phyloP scores from a whole-genome alignment of 495 filamentous ascomycete species.

The Podospora appendiculata region DNA sequence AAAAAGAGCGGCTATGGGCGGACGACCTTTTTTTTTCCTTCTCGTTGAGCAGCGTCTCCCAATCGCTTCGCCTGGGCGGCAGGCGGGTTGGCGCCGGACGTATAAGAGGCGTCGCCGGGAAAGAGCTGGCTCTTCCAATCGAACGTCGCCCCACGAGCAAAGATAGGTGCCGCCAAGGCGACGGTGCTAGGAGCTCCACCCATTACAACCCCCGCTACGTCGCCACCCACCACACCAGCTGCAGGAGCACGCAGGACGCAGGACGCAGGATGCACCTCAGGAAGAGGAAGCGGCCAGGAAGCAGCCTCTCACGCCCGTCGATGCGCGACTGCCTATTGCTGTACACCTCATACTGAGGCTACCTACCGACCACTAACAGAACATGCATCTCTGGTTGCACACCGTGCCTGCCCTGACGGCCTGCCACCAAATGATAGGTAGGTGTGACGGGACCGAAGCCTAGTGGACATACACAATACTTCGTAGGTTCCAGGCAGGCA shows the following conservation, averaged over 20 bases:
- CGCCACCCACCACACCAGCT: neutral
- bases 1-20: too few relatives aligned
- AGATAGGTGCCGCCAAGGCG: slow-evolving; percentile 14
- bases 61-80: slow-evolving; percentile 1
- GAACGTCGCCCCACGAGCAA: neutral
- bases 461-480: too few relatives aligned
- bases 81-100: slow-evolving; percentile 20
- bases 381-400: neutral
- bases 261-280: neutral
- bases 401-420: neutral
- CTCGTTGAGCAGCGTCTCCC: neutral
- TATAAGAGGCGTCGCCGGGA: slow-evolving; percentile 12
- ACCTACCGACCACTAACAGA: too few relatives aligned
- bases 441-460: too few relatives aligned
- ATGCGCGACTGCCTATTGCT: neutral
- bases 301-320: neutral
- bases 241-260: slow-evolving; percentile 4
- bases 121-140: slow-evolving; percentile 12
- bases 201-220: slow-evolving; percentile 8
- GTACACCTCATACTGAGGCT: too few relatives aligned
- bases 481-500: too few relatives aligned
- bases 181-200: slow-evolving; percentile 9
- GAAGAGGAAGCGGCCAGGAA: neutral
- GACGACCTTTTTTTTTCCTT: neutral
- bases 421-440: too few relatives aligned